Conservation (phyloP, 352 stramenopile species). For the Pythium graminicola region DNA sequence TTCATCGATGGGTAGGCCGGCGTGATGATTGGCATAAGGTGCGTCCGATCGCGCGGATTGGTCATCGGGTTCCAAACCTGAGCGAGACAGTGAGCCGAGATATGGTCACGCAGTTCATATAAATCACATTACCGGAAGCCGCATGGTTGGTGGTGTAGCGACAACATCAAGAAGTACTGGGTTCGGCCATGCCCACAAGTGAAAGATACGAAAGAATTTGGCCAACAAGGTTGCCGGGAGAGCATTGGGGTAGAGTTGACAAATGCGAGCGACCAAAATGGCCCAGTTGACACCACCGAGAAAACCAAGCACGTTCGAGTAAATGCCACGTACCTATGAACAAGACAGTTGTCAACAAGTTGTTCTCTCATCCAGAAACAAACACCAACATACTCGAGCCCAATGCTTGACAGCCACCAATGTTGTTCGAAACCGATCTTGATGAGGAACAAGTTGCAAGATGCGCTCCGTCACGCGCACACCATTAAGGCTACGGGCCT, state of each 20-base stretch:
- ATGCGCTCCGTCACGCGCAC: constrained; percentile 94
- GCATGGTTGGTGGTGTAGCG: constrained; percentile 40
- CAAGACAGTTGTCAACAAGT: background rate
- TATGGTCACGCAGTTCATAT: too few relatives aligned
- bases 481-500: constrained; percentile 92
- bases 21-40: constrained; percentile 99
- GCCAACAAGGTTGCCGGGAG: constrained; percentile 82
- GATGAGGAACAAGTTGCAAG: constrained; percentile 84
- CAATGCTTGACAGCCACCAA: constrained; percentile 90
- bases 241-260: constrained; percentile 86
- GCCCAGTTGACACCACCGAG: constrained; percentile 98
- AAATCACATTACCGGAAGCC: constrained; percentile 52
- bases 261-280: constrained; percentile 96
- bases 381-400: constrained; percentile 49
- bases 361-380: constrained; percentile 7
- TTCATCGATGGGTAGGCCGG: constrained; percentile 98
- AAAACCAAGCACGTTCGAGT: constrained; percentile 99
- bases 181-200: constrained; percentile 95
- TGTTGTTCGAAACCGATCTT: constrained; percentile 83
- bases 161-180: constrained; percentile 84
- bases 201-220: constrained; percentile 95
- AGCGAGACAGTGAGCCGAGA: background rate
- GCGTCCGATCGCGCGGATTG: constrained; percentile 77
- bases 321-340: constrained; percentile 88
- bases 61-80: constrained; percentile 87